Conservation (phyloP, 768 basidiomycete species). For the Phylloporus sp. region DNA sequence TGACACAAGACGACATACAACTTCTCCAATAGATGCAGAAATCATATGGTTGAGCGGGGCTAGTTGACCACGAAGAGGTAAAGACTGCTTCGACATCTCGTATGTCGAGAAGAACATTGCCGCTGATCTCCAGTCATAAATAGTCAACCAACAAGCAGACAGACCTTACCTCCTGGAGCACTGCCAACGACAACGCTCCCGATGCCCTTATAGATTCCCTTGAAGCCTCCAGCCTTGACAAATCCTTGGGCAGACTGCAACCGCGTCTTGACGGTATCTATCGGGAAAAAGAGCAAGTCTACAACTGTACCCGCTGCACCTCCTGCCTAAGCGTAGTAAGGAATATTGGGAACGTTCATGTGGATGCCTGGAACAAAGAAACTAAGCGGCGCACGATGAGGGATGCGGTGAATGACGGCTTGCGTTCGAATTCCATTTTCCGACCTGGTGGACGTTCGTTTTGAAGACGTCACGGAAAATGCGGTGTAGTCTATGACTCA, state of each 20-base stretch:
- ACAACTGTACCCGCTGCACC: constrained; percentile 90
- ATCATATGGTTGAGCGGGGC: constrained; percentile 60
- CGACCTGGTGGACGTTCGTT: no score
- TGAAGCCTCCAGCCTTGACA: constrained; percentile 77
- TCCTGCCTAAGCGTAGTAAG: constrained; percentile 56
- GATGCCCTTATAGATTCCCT: constrained; percentile 87
- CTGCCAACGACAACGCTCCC: constrained; percentile 94
- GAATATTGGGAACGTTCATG: constrained; percentile 11
- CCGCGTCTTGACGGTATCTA: constrained; percentile 96
- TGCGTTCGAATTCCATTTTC: constrained; percentile 28
- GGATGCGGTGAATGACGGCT: constrained; percentile 43
- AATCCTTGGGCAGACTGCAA: constrained; percentile 89
- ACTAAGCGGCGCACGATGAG: constrained; percentile 36
- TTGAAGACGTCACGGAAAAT: no score
- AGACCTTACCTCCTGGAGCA: constrained; percentile 79
- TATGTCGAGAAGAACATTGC: constrained; percentile 95
- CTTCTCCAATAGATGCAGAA: constrained; percentile 56
- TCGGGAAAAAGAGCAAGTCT: constrained; percentile 93
- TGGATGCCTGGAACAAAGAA: constrained; percentile 2
- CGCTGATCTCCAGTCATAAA: constrained; percentile 44
- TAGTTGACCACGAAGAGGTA: constrained; percentile 59
- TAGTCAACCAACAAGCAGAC: neutral
- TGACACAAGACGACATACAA: constrained; percentile 34
- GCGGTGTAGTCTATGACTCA: no score
- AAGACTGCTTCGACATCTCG: constrained; percentile 74